These are phyloP conservation scores for Collybia mongolica DNA, from an alignment of 768 basidiomycete species.

Conservation along the genomic window DNA sequence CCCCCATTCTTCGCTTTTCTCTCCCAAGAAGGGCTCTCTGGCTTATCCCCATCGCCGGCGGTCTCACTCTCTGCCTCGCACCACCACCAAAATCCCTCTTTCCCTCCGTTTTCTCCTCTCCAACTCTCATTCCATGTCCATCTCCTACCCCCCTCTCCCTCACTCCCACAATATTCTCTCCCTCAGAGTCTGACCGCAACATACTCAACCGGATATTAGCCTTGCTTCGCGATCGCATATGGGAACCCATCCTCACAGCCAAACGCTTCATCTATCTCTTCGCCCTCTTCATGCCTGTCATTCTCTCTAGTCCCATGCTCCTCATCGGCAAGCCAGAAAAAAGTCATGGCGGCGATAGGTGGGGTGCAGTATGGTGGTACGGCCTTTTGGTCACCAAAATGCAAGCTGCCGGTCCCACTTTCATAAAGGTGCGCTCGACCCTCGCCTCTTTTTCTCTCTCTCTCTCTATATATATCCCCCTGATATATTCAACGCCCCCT, in stretches of 20 bases:
- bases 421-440: slow-evolving; percentile 78
- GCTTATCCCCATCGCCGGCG: slow-evolving; percentile 58
- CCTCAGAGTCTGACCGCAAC: slow-evolving; percentile 58
- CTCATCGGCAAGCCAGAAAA: slow-evolving; percentile 59
- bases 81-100: slow-evolving; percentile 43
- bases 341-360: slow-evolving; percentile 68
- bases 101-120: slow-evolving; percentile 48
- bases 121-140: slow-evolving; percentile 42
- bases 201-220: slow-evolving; percentile 40
- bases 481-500: too few relatives aligned
- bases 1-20: slow-evolving; percentile 18
- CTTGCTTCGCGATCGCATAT: slow-evolving; percentile 57
- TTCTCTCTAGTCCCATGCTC: slow-evolving; percentile 82
- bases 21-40: slow-evolving; percentile 40
- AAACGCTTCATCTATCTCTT: slow-evolving; percentile 83
- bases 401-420: slow-evolving; percentile 95
- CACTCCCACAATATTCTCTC: slow-evolving; percentile 55
- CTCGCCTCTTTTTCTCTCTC: not conserved
- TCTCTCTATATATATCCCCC: too few relatives aligned
- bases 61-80: slow-evolving; percentile 47
- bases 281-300: slow-evolving; percentile 83
- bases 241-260: slow-evolving; percentile 86
- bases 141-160: slow-evolving; percentile 14
- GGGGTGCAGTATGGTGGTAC: slow-evolving; percentile 99
- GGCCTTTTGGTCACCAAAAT: slow-evolving; percentile 83